Conservation (phyloP, 305 asterid species). For the Fraxinus angustifolia region DNA sequence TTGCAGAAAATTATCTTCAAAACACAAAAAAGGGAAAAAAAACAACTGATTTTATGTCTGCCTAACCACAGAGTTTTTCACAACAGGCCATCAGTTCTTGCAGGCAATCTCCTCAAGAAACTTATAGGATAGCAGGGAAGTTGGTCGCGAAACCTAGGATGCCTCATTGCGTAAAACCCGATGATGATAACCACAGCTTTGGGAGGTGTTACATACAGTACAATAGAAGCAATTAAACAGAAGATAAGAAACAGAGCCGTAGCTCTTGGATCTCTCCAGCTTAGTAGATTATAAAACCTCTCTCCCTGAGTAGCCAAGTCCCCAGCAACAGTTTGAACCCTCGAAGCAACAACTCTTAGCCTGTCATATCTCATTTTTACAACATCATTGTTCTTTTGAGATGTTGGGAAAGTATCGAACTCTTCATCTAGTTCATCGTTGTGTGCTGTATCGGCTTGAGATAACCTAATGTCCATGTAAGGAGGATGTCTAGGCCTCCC, state of each 20-base stretch:
- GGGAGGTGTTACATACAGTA: conserved; percentile 46
- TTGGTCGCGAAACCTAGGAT: conserved; percentile 59
- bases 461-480: conserved; percentile 70
- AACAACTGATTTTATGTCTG: background rate
- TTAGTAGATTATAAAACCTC: conserved; percentile 58
- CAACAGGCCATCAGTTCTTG: conserved; percentile 64
- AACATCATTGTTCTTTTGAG: conserved; percentile 41
- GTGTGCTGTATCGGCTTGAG: conserved; percentile 59
- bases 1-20: background rate
- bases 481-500: conserved; percentile 72
- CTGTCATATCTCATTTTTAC: conserved; percentile 69
- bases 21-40: background rate
- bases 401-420: conserved; percentile 69
- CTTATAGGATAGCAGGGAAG: conserved; percentile 59
- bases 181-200: conserved; percentile 27
- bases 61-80: conserved; percentile 30
- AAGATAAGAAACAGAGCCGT: conserved; percentile 63
- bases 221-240: conserved; percentile 49
- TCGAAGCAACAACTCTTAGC: conserved; percentile 57
- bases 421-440: conserved; percentile 76
- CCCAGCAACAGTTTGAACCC: conserved; percentile 67
- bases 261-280: conserved; percentile 90
- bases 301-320: conserved; percentile 87
- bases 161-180: conserved; percentile 71
- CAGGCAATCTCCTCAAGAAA: conserved; percentile 83